Evolutionary conservation across 148 eudicot genomes (phyloP).

Genomic region (Diospyros kaki): DNA sequence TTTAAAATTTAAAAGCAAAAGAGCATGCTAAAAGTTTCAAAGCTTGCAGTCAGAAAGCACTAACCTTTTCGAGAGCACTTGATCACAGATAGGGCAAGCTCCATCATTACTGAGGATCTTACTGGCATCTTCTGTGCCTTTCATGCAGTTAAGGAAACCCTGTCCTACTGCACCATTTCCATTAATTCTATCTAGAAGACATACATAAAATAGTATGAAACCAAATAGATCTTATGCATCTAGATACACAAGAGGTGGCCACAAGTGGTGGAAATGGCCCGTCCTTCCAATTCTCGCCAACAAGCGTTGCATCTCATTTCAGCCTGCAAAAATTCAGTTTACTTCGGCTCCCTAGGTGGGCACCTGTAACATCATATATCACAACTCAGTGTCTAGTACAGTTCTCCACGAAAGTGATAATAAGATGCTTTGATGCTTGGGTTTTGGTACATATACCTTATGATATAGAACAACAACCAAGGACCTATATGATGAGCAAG

Average conservation of each 20-base stretch:
- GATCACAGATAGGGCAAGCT: slow-evolving; percentile 93
- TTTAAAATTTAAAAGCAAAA: not conserved
- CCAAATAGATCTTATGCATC: slow-evolving; percentile 6
- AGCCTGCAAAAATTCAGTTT: slow-evolving; percentile 18
- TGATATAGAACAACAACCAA: not conserved
- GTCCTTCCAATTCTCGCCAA: slow-evolving; percentile 96
- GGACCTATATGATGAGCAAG: not conserved
- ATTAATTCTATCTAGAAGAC: not conserved
- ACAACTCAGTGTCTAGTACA: not conserved
- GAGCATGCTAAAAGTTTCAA: not conserved
- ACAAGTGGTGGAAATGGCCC: slow-evolving; percentile 81
- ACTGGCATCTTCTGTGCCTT: slow-evolving; percentile 84
- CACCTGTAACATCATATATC: not conserved
- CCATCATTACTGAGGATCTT: slow-evolving; percentile 80
- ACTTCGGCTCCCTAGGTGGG: slow-evolving; percentile 9
- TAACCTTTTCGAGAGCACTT: slow-evolving; percentile 89
- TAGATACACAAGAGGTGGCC: slow-evolving; percentile 92
- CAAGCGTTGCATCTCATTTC: slow-evolving; percentile 98
- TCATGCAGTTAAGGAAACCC: slow-evolving; percentile 39
- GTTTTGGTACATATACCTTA: not conserved
- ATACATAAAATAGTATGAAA: not conserved
- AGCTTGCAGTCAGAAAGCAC: slow-evolving; percentile 8
- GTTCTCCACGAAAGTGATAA: not conserved
- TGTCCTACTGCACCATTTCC: not conserved
- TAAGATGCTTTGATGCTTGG: not conserved